Evolutionary conservation across 2,329 filamentous ascomycete genomes (phyloP).

Genomic region (Colletotrichum simmondsii): DNA sequence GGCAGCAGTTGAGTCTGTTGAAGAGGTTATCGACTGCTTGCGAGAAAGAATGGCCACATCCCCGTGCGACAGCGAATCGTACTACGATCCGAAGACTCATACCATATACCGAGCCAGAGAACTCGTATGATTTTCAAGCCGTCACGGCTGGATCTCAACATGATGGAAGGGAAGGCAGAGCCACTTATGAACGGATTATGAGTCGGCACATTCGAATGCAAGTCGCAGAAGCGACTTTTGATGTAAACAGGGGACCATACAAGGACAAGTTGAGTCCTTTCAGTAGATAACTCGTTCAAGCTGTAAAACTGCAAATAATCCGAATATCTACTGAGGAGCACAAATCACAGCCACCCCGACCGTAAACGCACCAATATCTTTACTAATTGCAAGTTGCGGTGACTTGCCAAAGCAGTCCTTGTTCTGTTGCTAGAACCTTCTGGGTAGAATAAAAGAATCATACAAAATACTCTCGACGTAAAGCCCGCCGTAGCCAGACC

Average conservation of each 20-base stretch:
- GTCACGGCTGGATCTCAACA: background rate
- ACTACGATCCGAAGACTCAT: background rate
- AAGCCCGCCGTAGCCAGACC: background rate
- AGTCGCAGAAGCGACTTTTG: background rate
- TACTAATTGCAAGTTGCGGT: too few relatives aligned
- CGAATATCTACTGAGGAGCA: too few relatives aligned
- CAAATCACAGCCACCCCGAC: too few relatives aligned
- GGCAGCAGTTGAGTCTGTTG: constrained; percentile 1
- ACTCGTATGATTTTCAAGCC: background rate
- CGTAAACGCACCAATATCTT: too few relatives aligned
- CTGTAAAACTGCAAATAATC: background rate
- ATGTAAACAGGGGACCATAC: background rate
- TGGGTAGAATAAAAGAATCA: too few relatives aligned
- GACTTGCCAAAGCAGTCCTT: too few relatives aligned
- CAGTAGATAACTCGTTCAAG: background rate
- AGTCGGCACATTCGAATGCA: background rate
- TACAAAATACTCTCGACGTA: background rate
- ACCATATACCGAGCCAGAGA: background rate
- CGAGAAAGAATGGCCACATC: constrained; percentile 1
- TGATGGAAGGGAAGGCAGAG: background rate
- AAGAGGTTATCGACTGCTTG: background rate
- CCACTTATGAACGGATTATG: background rate
- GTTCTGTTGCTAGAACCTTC: too few relatives aligned
- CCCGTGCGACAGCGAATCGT: constrained; percentile 1
- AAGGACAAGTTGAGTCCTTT: too few relatives aligned